Base-by-base conservation (phyloP, 257 asterid species). In the Hygrophila difformis region DNA sequence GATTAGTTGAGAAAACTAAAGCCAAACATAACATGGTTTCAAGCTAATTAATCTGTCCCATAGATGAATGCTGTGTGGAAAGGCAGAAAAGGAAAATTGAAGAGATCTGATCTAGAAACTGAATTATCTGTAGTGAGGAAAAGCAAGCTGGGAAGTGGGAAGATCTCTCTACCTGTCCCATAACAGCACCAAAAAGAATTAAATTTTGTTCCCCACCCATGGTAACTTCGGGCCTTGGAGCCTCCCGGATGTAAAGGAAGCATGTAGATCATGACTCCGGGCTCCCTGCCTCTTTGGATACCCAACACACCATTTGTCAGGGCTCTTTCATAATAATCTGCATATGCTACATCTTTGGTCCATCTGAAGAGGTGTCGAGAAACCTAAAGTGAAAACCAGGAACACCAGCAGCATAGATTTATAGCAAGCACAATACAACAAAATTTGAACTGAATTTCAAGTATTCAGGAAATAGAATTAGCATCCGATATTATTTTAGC, bases 211-310 rank as follows among this genome's bases (percentile, higher is more conserved):
- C 98, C 98, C 98, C 98, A 89, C 52, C 74, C 74, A 61, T 89
- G 94, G 69, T 69, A 72, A 73, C 88, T 69, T 42, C 53, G 58
- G 22, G 94, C 88, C 68, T 89, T 89, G 39, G 98, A 89, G 51
- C 72, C 87, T 41, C 98, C 98, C 4, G 69, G 86, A 10, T 17
- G 66, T 29, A 82, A 61, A 6, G 98, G 98, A 62, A 85, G 93
- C 98, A 89, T 85, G 73, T 89, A 89, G 44, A 85, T 82, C 96
- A 85, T 89, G 23, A 79, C 74, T 40, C 98, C 96, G 26, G 98
- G 96, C 16, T 85, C 84, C 15, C 53, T 73, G 61, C 94, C 94
- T 67, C 94, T 73, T 70, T 89, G 98, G 59, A 89, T 82, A 64
- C 94, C 76, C 58, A 89, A 61, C 19, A 89, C 84, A 45, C 96